A percentile compares a stretch with the other conserved stretches of the same genome.
Conservation (phyloP, 768 basidiomycete genomes). For the Podaxis sp. region DNA sequence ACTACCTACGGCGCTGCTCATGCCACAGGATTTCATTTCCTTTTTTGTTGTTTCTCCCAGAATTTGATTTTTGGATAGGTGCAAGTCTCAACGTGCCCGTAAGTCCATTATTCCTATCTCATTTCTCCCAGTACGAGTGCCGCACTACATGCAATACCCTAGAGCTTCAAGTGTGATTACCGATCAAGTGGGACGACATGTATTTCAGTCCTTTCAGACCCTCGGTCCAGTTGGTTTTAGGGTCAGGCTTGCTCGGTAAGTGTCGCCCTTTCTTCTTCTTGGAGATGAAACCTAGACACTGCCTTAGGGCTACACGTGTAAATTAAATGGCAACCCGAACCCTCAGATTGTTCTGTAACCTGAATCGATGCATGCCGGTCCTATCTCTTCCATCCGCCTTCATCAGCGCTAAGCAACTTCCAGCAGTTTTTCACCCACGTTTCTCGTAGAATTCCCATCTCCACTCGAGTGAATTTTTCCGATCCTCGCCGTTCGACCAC, state of each 20-base stretch:
- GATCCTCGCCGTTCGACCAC: background rate
- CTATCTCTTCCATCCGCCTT: background rate
- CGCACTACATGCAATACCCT: background rate
- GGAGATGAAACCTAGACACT: too few relatives aligned
- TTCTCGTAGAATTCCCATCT: background rate
- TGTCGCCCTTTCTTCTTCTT: too few relatives aligned
- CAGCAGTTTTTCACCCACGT: background rate
- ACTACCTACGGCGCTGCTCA: background rate
- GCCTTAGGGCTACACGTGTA: background rate
- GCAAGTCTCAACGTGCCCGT: too few relatives aligned
- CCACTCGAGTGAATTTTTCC: background rate
- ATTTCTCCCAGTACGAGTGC: background rate
- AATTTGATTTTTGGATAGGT: background rate
- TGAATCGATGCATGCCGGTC: background rate
- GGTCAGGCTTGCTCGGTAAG: too few relatives aligned
- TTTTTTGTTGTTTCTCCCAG: background rate
- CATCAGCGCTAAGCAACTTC: background rate
- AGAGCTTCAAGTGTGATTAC: background rate
- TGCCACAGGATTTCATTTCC: background rate
- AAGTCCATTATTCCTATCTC: background rate
- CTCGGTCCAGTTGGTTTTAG: too few relatives aligned
- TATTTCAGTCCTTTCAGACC: too few relatives aligned
- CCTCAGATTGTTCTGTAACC: background rate
- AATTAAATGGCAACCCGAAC: background rate
- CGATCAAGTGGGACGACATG: background rate